These are phyloP conservation scores for Bocquillonia castaneifolia DNA, from an alignment of 441 rosid species.

Conservation along the genomic window DNA sequence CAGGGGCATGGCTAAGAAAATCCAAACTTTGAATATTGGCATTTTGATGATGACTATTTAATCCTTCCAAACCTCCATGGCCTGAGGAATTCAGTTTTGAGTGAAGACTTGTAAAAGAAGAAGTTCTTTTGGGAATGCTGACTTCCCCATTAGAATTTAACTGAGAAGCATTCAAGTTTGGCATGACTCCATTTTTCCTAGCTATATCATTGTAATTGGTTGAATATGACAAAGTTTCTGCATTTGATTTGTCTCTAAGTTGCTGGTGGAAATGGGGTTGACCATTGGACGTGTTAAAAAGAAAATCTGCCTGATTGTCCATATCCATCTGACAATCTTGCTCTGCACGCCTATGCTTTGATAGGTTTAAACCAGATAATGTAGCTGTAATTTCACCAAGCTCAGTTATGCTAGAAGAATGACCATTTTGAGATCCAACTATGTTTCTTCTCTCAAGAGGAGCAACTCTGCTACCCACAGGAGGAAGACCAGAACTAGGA, in stretches of 20 bases:
- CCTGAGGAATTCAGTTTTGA: slow-evolving; percentile 46
- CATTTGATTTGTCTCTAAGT: slow-evolving; percentile 35
- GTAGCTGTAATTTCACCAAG: slow-evolving; percentile 54
- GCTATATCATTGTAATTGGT: slow-evolving; percentile 40
- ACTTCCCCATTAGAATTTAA: slow-evolving; percentile 43
- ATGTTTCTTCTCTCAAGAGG: slow-evolving; percentile 49
- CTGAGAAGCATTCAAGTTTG: slow-evolving; percentile 41
- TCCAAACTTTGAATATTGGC: slow-evolving; percentile 40
- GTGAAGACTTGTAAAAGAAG: slow-evolving; percentile 67
- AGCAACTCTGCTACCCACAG: slow-evolving; percentile 56
- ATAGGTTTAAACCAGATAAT: slow-evolving; percentile 51
- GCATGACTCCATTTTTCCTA: slow-evolving; percentile 37
- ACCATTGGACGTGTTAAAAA: slow-evolving; percentile 44
- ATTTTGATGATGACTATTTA: slow-evolving; percentile 40
- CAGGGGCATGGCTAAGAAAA: slow-evolving; percentile 34
- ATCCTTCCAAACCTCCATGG: slow-evolving; percentile 44
- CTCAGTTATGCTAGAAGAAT: slow-evolving; percentile 37
- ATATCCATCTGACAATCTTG: slow-evolving; percentile 33
- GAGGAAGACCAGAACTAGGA: slow-evolving; percentile 58
- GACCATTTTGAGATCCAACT: slow-evolving; percentile 44
- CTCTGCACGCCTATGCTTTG: slow-evolving; percentile 42
- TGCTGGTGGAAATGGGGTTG: slow-evolving; percentile 53
- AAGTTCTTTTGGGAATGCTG: slow-evolving; percentile 59
- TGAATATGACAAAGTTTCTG: slow-evolving; percentile 43
- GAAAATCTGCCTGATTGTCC: slow-evolving; percentile 44